phyloP scores from a whole-genome alignment of 495 filamentous ascomycete species.

The Lasiosphaeriaceae sp. region DNA sequence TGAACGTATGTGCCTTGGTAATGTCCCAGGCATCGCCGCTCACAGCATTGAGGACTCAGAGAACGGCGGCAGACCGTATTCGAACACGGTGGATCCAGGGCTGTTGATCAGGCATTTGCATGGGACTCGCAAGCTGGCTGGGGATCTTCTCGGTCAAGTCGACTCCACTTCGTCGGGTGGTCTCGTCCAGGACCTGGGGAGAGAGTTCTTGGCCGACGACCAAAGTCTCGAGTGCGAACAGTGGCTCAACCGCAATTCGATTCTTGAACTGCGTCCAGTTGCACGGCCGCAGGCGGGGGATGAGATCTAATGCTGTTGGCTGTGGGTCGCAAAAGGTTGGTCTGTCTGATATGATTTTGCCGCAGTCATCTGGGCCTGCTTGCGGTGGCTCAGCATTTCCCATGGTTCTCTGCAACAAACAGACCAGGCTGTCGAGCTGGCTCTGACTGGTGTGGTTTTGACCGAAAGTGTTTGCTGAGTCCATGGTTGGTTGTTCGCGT shows the following conservation, averaged over 20 bases:
- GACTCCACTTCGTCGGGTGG: background rate
- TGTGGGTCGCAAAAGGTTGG: background rate
- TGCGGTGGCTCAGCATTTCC: background rate
- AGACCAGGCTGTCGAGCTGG: background rate
- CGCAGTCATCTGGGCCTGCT: background rate
- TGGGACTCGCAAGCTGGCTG: background rate
- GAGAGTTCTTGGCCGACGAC: background rate
- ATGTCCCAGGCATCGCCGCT: slow-evolving; percentile 1
- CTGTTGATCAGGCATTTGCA: background rate
- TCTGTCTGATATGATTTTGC: background rate
- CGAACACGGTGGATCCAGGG: slow-evolving; percentile 5
- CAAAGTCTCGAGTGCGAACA: background rate
- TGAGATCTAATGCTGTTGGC: background rate
- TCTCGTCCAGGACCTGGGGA: background rate
- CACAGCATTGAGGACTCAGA: background rate
- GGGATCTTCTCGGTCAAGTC: background rate
- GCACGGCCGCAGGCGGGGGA: background rate
- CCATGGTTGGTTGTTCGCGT: no score
- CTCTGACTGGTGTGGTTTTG: no score
- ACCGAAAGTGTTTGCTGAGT: no score
- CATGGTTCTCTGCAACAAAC: background rate
- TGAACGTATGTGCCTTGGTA: slow-evolving; percentile 2
- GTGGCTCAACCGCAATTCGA: background rate
- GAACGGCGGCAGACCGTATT: background rate
- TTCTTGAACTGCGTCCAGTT: background rate